phyloP scores from a whole-genome alignment of 108 stramenopile species.

The Conticribra weissflogii region DNA sequence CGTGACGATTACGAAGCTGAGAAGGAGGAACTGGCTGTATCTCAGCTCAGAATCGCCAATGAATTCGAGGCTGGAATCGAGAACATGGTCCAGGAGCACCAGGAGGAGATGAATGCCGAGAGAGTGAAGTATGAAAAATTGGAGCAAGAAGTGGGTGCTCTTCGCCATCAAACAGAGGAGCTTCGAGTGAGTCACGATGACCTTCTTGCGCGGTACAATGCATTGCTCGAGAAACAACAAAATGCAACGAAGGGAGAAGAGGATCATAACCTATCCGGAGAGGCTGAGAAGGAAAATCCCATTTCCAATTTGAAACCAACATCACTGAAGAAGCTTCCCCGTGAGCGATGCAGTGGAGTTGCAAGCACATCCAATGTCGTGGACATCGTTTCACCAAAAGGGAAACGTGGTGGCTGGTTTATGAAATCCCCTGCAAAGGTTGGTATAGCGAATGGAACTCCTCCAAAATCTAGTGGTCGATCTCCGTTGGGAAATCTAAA shows the following conservation, averaged over 20 bases:
- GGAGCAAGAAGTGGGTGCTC: constrained; percentile 28
- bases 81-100: constrained; percentile 17
- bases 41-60: constrained; percentile 33
- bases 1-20: constrained; percentile 57
- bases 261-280: neutral
- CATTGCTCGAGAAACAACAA: constrained; percentile 14
- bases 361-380: constrained; percentile 27
- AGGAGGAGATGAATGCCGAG: constrained; percentile 26
- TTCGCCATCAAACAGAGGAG: constrained; percentile 43
- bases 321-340: constrained; percentile 37
- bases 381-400: constrained; percentile 31
- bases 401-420: constrained; percentile 24
- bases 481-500: constrained; percentile 37
- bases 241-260: neutral
- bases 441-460: constrained; percentile 11
- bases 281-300: constrained; percentile 18
- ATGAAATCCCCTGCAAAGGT: constrained; percentile 41
- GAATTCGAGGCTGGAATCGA: constrained; percentile 28
- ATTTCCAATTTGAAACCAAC: constrained; percentile 12
- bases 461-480: constrained; percentile 12
- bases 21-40: constrained; percentile 34
- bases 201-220: constrained; percentile 41
- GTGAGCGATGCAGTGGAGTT: constrained; percentile 39
- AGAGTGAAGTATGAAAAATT: constrained; percentile 21
- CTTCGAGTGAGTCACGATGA: constrained; percentile 35